A percentile compares a stretch with the other conserved stretches of the same genome.
Conservation (phyloP, 2,329 filamentous ascomycete species). For the Fusarium heterosporum region DNA sequence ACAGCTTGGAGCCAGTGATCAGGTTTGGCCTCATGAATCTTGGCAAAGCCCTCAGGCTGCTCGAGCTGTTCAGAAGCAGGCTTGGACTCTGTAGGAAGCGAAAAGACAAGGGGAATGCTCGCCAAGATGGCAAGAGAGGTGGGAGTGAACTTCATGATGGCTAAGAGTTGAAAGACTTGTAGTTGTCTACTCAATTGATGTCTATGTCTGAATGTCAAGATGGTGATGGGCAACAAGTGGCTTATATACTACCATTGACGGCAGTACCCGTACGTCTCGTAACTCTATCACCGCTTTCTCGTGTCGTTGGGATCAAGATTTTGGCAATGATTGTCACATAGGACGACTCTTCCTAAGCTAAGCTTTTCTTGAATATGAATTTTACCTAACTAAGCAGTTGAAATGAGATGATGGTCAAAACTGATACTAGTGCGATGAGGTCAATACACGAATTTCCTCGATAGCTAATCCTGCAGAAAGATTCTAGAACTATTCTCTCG, state of each 20-base stretch:
- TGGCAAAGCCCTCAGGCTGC: not conserved
- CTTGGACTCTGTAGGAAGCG: not conserved
- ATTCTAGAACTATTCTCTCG: too few species aligned
- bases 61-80: not conserved
- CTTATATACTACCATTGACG: not conserved
- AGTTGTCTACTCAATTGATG: too few species aligned
- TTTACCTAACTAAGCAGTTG: not conserved
- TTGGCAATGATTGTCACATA: not conserved
- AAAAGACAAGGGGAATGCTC: not conserved
- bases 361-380: not conserved
- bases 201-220: not conserved
- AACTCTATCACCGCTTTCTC: not conserved
- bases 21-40: not conserved
- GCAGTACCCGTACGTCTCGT: not conserved
- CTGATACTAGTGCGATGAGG: too few species aligned
- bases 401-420: not conserved
- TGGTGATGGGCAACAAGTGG: not conserved
- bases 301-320: not conserved
- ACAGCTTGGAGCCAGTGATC: slow-evolving; percentile 5
- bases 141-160: slow-evolving; percentile 7
- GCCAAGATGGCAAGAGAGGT: not conserved
- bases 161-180: not conserved
- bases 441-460: too few species aligned
- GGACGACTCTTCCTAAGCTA: not conserved
- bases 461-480: too few species aligned